phyloP scores from a whole-genome alignment of 768 basidiomycete genomes.

The Leccinum rimulosum region DNA sequence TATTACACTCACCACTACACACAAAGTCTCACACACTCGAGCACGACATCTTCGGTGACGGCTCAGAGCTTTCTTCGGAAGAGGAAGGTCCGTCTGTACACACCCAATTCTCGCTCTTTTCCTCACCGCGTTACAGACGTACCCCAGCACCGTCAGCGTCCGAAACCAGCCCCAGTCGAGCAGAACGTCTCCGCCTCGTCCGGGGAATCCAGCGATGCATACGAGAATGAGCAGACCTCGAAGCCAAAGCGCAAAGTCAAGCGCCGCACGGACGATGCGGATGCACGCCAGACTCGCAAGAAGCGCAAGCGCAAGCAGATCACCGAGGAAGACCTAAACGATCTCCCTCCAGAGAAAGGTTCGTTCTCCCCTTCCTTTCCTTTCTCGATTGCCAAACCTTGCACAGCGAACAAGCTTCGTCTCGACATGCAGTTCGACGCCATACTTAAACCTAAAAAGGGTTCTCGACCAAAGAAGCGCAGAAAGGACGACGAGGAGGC shows the following conservation, averaged over 20 bases:
- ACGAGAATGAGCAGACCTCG: constrained; percentile 37
- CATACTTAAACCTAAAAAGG: constrained; percentile 80
- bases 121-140: constrained; percentile 33
- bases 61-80: constrained; percentile 79
- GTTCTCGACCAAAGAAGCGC: constrained; percentile 56
- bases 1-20: too few species aligned
- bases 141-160: constrained; percentile 42
- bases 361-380: constrained; percentile 11
- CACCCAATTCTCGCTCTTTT: neutral
- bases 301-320: constrained; percentile 63
- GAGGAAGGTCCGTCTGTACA: constrained; percentile 46
- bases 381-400: neutral
- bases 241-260: constrained; percentile 26
- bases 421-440: constrained; percentile 85
- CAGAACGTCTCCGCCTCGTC: constrained; percentile 38
- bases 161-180: constrained; percentile 28
- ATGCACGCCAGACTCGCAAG: constrained; percentile 35
- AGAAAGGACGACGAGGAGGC: constrained; percentile 83
- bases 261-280: constrained; percentile 45
- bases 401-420: constrained; percentile 67
- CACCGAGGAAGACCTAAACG: constrained; percentile 63
- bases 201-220: constrained; percentile 52
- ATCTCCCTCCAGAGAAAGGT: constrained; percentile 81
- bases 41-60: constrained; percentile 79
- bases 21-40: constrained; percentile 37